A percentile compares a stretch with the other conserved stretches of the same genome.
These are phyloP conservation scores for Agarophyton chilense DNA, from an alignment of 23 red algal species.

Conservation along the genomic window DNA sequence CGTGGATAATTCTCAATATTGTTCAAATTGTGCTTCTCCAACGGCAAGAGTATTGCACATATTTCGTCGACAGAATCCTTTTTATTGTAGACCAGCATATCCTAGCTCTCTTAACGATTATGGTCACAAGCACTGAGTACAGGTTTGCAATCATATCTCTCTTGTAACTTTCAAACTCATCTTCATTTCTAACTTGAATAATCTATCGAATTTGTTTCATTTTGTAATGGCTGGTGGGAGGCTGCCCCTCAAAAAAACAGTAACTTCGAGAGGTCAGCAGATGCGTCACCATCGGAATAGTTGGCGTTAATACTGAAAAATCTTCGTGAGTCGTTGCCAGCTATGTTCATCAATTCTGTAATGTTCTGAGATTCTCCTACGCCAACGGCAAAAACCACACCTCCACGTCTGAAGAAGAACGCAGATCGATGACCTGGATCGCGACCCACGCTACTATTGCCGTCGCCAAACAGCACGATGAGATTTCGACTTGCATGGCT, in stretches of 20 bases:
- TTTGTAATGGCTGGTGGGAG: too few species aligned
- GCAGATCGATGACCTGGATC: not conserved
- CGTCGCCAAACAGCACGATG: conserved; percentile 24
- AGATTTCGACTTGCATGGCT: not conserved
- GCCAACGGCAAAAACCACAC: conserved; percentile 1
- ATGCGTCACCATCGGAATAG: too few species aligned
- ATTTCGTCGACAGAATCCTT: too few species aligned
- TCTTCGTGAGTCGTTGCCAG: not conserved
- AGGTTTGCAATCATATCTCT: too few species aligned
- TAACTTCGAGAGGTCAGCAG: too few species aligned
- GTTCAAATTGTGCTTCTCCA: too few species aligned
- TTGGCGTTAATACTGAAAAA: not conserved
- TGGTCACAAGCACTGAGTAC: too few species aligned
- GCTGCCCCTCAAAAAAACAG: too few species aligned
- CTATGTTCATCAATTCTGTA: not conserved
- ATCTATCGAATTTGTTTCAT: not conserved
- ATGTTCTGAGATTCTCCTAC: not conserved
- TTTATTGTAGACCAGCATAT: too few species aligned
- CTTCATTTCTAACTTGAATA: not conserved
- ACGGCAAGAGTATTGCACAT: too few species aligned
- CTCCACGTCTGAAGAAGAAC: not conserved
- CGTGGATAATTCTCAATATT: too few species aligned
- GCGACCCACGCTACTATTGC: not conserved
- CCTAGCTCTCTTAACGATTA: too few species aligned
- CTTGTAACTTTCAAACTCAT: not conserved